These are phyloP conservation scores for Laetiporus sulphureus DNA, from an alignment of 1,284 basidiomycete species.

Conservation along the genomic window DNA sequence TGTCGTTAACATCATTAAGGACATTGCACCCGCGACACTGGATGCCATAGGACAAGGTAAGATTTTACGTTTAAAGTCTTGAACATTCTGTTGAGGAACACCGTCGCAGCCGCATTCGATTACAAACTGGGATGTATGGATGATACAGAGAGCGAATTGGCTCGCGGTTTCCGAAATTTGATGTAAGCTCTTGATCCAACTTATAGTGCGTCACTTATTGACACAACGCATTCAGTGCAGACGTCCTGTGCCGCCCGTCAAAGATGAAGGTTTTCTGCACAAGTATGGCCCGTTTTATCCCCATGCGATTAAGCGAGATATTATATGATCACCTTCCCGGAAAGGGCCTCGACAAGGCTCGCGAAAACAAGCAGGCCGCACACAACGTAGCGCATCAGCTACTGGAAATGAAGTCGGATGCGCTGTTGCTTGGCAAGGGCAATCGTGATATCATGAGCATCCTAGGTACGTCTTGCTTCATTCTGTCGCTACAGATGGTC, in stretches of 20 bases:
- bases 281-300: slow-evolving; percentile 21
- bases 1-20: slow-evolving; percentile 33
- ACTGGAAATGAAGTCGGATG: slow-evolving; percentile 33
- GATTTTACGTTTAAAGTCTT: slow-evolving; percentile 19
- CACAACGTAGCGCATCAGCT: slow-evolving; percentile 35
- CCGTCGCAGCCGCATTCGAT: slow-evolving; percentile 27
- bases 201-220: not conserved
- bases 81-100: not conserved
- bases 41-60: slow-evolving; percentile 31
- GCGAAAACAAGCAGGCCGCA: slow-evolving; percentile 31
- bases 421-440: slow-evolving; percentile 23
- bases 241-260: slow-evolving; percentile 18
- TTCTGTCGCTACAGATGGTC: not conserved
- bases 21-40: slow-evolving; percentile 26
- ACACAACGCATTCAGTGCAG: slow-evolving; percentile 8
- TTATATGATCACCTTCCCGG: slow-evolving; percentile 30
- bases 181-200: slow-evolving; percentile 17
- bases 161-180: slow-evolving; percentile 23
- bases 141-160: slow-evolving; percentile 22
- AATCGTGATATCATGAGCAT: slow-evolving; percentile 36
- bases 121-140: slow-evolving; percentile 27
- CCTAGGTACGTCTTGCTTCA: slow-evolving; percentile 24
- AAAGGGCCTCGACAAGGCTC: slow-evolving; percentile 29
- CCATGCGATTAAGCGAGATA: slow-evolving; percentile 28
- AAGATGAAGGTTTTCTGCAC: slow-evolving; percentile 19